Percentiles rank a stretch among this genome's conserved stretches.
phyloP scores from a whole-genome alignment of 306 rosid genomes.

The Vicia villosa region DNA sequence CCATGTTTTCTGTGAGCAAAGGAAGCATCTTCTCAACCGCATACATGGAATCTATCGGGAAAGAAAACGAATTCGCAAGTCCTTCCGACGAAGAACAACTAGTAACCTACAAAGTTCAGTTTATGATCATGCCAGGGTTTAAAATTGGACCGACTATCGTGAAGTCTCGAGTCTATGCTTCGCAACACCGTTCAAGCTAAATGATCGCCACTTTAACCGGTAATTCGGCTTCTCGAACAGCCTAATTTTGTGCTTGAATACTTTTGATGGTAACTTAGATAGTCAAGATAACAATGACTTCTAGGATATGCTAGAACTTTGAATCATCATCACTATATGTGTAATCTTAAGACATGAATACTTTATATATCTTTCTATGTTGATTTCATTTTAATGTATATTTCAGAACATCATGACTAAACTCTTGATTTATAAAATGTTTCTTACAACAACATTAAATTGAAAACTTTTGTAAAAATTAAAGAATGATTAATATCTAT shows the following conservation, averaged over 20 bases:
- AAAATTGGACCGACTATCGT: conserved; percentile 52
- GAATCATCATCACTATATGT: conserved; percentile 29
- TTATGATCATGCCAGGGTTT: conserved; percentile 87
- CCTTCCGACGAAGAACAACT: conserved; percentile 27
- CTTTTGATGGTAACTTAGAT: conserved; percentile 28
- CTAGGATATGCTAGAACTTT: conserved; percentile 33
- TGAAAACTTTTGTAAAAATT: not conserved
- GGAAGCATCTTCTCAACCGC: conserved; percentile 56
- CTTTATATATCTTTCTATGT: conserved; percentile 24
- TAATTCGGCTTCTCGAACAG: conserved; percentile 40
- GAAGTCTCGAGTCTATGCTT: conserved; percentile 71
- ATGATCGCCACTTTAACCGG: conserved; percentile 42
- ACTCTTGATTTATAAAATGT: not conserved
- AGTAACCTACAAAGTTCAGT: conserved; percentile 50
- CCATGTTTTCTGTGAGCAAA: conserved; percentile 54
- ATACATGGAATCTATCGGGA: conserved; percentile 71
- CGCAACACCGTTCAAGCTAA: conserved; percentile 37
- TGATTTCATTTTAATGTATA: not conserved
- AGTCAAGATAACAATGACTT: conserved; percentile 40
- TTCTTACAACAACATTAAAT: not conserved
- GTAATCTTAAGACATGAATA: conserved; percentile 39
- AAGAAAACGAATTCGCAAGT: conserved; percentile 38
- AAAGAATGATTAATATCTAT: not conserved
- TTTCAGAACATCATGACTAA: not conserved
- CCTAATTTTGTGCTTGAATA: conserved; percentile 36